Evolutionary conservation across 192 early-diverging fungal genomes (phyloP).

Genomic region (Chytriomyces sp.): DNA sequence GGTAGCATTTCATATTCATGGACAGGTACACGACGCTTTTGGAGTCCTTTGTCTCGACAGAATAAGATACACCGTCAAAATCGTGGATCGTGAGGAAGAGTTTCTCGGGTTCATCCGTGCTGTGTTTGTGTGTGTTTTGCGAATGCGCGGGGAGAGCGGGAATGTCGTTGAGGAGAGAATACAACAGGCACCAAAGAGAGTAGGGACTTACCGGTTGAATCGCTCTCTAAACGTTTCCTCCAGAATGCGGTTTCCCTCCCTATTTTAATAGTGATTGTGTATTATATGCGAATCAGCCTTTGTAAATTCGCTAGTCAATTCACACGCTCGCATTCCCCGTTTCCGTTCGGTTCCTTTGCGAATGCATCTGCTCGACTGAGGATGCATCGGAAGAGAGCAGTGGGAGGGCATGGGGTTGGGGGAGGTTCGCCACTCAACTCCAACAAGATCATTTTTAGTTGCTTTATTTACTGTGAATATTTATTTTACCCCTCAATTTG

Average conservation of each 20-base stretch:
- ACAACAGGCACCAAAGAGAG: background rate
- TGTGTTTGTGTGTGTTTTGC: background rate
- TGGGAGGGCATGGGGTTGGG: too few species aligned
- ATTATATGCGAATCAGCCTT: background rate
- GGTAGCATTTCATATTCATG: constrained; percentile 85
- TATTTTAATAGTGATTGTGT: constrained; percentile 9
- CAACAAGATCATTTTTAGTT: constrained; percentile 23
- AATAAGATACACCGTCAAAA: constrained; percentile 96
- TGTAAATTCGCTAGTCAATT: background rate
- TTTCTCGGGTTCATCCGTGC: constrained; percentile 42
- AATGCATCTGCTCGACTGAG: too few species aligned
- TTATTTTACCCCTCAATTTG: background rate
- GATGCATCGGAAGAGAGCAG: too few species aligned
- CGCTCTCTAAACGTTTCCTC: constrained; percentile 67
- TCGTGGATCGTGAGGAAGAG: constrained; percentile 79
- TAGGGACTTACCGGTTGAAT: constrained; percentile 50
- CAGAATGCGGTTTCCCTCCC: constrained; percentile 51
- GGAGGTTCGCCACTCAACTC: constrained; percentile 7
- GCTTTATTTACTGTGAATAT: background rate
- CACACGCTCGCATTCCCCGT: constrained; percentile 3
- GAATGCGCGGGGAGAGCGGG: background rate
- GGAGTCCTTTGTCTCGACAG: constrained; percentile 69
- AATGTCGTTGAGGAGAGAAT: background rate
- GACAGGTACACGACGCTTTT: constrained; percentile 68
- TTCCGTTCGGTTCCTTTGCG: background rate